Base-by-base conservation (phyloP, 2,329 filamentous ascomycete genomes). In the Phialophora macrospora region DNA sequence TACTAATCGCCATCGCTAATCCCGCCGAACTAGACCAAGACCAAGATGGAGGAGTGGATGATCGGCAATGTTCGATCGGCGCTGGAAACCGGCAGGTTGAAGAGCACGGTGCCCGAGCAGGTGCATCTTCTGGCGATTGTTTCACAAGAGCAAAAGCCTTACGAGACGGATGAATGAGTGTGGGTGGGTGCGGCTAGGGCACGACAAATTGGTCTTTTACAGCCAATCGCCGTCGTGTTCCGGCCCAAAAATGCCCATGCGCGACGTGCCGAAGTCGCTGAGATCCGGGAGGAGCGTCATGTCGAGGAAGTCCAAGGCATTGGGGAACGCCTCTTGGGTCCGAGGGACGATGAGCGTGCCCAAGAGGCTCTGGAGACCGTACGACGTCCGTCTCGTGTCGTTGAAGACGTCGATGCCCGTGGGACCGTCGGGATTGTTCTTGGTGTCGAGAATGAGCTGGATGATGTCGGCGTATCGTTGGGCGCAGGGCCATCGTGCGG, bases 381-480 rank as follows among this genome's bases (percentile, higher is more conserved):
- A 63, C n/a, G 61, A 63, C 8, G 61, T 63, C 3, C 61, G 61
- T 52, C 61, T 58, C 28, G 61, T 63, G 61, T 63, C 61, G 22
- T 63, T 63, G 61, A 63, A 63, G n/a, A 63, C 52, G 1, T 58
- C 61, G 14, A 63, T 38, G 11, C 61, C 61, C 14, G 61, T 58
- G 46, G 61, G 55, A 4, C 61, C 61, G n/a, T 41, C 55, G 44
- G 61, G 61, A 11, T 63, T 58, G 46, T 63, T 63, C 41, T 63
- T 63, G 14, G 61, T 63, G 41, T 63, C 61, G 17, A 63, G 30
- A 30, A 63, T 63, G 9, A 63, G 54, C 61, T 63, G 61, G 17
- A 63, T 57, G 54, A 63, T 57, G 46, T 63, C 61, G 61, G 61
- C 52, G 17, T 63, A 63, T 57, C 61, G 41, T 20, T 63, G 61